Conservation (phyloP, 179 eudicot species). For the Carnegiea gigantea region DNA sequence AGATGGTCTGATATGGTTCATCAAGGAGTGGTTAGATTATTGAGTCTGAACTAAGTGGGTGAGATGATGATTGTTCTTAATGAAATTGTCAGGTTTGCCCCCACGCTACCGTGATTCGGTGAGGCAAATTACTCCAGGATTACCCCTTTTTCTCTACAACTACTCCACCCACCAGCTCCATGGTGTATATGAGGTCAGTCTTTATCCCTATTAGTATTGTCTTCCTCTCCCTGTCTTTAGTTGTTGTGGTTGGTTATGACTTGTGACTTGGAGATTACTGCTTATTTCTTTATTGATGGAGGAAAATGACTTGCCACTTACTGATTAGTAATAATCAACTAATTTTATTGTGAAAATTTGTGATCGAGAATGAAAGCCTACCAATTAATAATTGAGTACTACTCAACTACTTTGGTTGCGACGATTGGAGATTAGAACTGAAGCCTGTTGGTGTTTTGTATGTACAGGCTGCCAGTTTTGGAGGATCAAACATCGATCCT, state of each 20-base stretch:
- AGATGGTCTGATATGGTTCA: not conserved
- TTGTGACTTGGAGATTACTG: slow-evolving; percentile 17
- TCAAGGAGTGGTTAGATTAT: slow-evolving; percentile 2
- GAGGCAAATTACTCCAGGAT: slow-evolving; percentile 87
- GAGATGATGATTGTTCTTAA: slow-evolving; percentile 13
- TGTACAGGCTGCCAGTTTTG: slow-evolving; percentile 87
- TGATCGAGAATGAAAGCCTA: not conserved
- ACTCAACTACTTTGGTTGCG: slow-evolving; percentile 5
- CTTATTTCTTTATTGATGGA: not conserved
- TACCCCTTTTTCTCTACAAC: slow-evolving; percentile 96
- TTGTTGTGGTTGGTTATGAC: slow-evolving; percentile 27
- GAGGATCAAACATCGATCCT: slow-evolving; percentile 95
- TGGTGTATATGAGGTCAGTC: slow-evolving; percentile 89
- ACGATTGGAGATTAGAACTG: not conserved
- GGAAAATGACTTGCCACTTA: slow-evolving; percentile 19
- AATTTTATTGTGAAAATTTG: not conserved
- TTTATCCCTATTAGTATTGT: not conserved
- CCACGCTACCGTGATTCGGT: slow-evolving; percentile 98
- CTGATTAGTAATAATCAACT: not conserved
- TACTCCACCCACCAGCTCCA: slow-evolving; percentile 99
- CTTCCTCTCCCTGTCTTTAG: not conserved
- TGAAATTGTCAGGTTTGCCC: slow-evolving; percentile 65
- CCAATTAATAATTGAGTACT: not conserved
- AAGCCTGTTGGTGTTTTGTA: not conserved
- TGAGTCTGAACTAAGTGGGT: not conserved